These are phyloP conservation scores for Thermothelomyces thermophilus DNA, from an alignment of 2,329 filamentous ascomycete genomes.

Conservation along the genomic window DNA sequence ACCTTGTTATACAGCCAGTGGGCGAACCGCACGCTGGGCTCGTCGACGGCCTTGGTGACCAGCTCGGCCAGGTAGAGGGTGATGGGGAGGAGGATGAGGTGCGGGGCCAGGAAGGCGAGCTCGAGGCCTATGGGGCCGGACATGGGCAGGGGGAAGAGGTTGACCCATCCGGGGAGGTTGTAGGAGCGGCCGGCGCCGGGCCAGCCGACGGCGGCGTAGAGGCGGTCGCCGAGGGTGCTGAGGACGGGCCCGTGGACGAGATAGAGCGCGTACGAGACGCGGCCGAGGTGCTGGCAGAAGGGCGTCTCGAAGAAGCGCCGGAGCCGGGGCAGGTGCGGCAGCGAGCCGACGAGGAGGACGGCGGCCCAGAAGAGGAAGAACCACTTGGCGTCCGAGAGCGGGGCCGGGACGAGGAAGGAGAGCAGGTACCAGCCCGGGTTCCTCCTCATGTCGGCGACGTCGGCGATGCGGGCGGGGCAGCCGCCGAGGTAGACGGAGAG, in stretches of 20 bases:
- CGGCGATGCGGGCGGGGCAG: conserved; percentile 44
- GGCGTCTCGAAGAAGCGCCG: conserved; percentile 50
- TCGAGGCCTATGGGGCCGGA: conserved; percentile 54
- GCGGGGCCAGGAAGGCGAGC: conserved; percentile 50
- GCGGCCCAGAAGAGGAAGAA: conserved; percentile 60
- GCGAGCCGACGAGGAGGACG: conserved; percentile 45
- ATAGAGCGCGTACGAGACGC: conserved; percentile 55
- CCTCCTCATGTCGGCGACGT: conserved; percentile 41
- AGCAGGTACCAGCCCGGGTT: conserved; percentile 55
- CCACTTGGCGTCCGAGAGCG: conserved; percentile 57
- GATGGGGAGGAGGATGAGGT: conserved; percentile 51
- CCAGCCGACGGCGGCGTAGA: conserved; percentile 57
- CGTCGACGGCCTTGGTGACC: conserved; percentile 47
- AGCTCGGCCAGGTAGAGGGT: conserved; percentile 52
- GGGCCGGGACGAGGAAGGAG: conserved; percentile 55
- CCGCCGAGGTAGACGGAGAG: conserved; percentile 52
- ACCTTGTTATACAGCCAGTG: conserved; percentile 49
- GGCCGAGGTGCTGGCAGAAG: conserved; percentile 54
- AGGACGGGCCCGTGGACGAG: conserved; percentile 56
- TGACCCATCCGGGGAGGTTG: conserved; percentile 49
- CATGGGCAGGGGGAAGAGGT: conserved; percentile 47
- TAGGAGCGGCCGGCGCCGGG: conserved; percentile 39
- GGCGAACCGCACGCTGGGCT: conserved; percentile 53
- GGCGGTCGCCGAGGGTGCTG: conserved; percentile 51
- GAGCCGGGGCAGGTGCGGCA: conserved; percentile 49